Percentiles rank a stretch among this genome's conserved stretches.
These are phyloP conservation scores for Pedinophyceae sp. DNA, from an alignment of 139 green algal species.

Conservation along the genomic window DNA sequence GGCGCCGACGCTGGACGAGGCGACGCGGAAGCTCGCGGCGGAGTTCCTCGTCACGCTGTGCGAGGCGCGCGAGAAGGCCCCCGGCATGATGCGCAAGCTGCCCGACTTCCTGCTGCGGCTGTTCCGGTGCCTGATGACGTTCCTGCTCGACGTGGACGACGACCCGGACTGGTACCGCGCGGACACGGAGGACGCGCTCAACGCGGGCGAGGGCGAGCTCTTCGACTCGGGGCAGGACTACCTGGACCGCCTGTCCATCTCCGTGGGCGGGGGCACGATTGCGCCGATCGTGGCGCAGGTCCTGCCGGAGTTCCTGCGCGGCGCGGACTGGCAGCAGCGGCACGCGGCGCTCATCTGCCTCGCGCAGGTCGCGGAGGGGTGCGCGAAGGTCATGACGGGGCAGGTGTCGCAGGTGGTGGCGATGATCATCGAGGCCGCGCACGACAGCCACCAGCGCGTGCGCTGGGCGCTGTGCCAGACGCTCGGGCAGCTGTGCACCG, in stretches of 20 bases:
- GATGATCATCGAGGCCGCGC: background rate
- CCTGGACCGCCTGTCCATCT: slow-evolving; percentile 81
- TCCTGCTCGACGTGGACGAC: slow-evolving; percentile 87
- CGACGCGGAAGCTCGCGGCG: slow-evolving; percentile 55
- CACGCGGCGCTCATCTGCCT: slow-evolving; percentile 81
- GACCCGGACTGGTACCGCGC: slow-evolving; percentile 19
- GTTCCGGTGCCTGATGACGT: slow-evolving; percentile 66
- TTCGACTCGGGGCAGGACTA: slow-evolving; percentile 70
- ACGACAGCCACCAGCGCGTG: slow-evolving; percentile 46
- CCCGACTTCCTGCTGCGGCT: slow-evolving; percentile 63
- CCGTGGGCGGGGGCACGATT: slow-evolving; percentile 77
- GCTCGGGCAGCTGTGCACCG: slow-evolving; percentile 94
- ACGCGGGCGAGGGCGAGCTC: slow-evolving; percentile 57
- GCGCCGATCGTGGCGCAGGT: slow-evolving; percentile 51
- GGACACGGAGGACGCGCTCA: slow-evolving; percentile 41
- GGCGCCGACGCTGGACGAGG: slow-evolving; percentile 26
- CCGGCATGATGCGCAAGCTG: slow-evolving; percentile 51
- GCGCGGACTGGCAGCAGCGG: slow-evolving; percentile 75
- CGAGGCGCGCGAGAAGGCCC: slow-evolving; percentile 70
- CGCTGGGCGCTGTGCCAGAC: slow-evolving; percentile 93
- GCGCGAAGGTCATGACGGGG: slow-evolving; percentile 44
- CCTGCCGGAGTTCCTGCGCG: slow-evolving; percentile 52
- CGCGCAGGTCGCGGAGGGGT: slow-evolving; percentile 94
- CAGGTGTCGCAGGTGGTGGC: background rate
- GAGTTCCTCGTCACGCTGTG: slow-evolving; percentile 91